Percentiles rank a stretch among this genome's conserved stretches.
Evolutionary conservation across 2,329 filamentous ascomycete genomes (phyloP).

Genomic region (Thielaviopsis musarum): DNA sequence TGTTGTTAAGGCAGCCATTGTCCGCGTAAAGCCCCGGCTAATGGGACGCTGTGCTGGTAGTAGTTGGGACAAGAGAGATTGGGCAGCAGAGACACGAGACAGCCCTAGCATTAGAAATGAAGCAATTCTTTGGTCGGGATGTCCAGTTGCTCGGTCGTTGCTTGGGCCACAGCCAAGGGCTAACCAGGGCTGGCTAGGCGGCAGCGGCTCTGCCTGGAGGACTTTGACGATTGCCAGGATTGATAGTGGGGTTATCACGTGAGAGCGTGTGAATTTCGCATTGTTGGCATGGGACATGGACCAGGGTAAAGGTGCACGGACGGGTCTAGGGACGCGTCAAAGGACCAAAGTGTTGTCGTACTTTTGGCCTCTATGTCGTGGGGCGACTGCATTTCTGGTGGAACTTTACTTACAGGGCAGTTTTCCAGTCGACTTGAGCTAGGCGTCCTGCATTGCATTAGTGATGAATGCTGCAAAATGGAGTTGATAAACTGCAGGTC

Average conservation of each 20-base stretch:
- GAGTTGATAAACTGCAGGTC: too few relatives aligned
- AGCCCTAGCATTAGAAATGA: not conserved
- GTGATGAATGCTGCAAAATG: too few relatives aligned
- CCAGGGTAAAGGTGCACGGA: not conserved
- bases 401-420: too few relatives aligned
- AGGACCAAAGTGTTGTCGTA: not conserved
- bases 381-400: not conserved
- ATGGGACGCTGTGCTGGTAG: not conserved
- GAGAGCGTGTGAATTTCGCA: slow-evolving; percentile 3
- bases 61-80: not conserved
- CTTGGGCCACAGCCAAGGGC: not conserved
- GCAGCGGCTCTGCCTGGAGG: not conserved
- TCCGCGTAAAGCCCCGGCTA: not conserved
- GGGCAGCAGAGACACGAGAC: not conserved
- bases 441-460: too few relatives aligned
- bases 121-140: not conserved
- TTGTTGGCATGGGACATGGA: not conserved
- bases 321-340: not conserved
- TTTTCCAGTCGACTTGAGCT: too few relatives aligned
- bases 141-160: not conserved
- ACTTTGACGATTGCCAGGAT: not conserved
- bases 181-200: not conserved
- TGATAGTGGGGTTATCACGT: not conserved
- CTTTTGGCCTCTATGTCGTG: not conserved
- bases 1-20: not conserved